These are phyloP conservation scores for Gonapodya prolifera DNA, from an alignment of 192 early-diverging fungal species.

Conservation along the genomic window DNA sequence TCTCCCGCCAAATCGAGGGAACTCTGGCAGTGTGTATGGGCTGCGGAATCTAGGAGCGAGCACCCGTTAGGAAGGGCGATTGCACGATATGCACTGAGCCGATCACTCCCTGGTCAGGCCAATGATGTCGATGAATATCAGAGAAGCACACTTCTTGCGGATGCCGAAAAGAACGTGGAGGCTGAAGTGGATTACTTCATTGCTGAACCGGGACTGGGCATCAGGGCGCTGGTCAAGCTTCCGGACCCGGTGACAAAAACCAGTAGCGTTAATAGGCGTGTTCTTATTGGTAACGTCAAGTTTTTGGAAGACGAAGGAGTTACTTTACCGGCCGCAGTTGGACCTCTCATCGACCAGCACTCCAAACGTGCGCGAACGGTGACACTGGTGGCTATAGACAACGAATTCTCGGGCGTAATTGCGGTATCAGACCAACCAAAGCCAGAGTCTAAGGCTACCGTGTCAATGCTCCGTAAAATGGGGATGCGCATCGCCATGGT, in stretches of 20 bases:
- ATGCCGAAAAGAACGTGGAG: not conserved
- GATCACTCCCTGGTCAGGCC: not conserved
- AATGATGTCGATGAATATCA: not conserved
- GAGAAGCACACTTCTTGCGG: not conserved
- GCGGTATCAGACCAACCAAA: constrained; percentile 78
- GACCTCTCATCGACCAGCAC: constrained; percentile 28
- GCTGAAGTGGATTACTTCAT: constrained; percentile 31
- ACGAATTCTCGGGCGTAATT: constrained; percentile 45
- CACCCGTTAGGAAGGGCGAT: constrained; percentile 68
- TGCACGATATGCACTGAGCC: constrained; percentile 23
- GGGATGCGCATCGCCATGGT: constrained; percentile 76
- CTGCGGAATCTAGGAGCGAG: constrained; percentile 72
- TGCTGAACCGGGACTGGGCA: constrained; percentile 54
- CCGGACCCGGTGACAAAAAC: not conserved
- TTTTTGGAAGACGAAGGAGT: constrained; percentile 36
- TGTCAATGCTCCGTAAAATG: constrained; percentile 59
- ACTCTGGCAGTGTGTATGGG: constrained; percentile 36
- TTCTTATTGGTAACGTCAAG: constrained; percentile 61
- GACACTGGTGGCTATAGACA: constrained; percentile 58
- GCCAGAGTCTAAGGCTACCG: constrained; percentile 56
- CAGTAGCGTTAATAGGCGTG: not conserved
- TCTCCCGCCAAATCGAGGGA: not conserved
- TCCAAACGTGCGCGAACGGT: constrained; percentile 64
- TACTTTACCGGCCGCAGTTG: constrained; percentile 23
- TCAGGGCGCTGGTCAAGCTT: not conserved